phyloP scores from a whole-genome alignment of 2,329 filamentous ascomycete genomes.

The Calonectria hongkongensis region DNA sequence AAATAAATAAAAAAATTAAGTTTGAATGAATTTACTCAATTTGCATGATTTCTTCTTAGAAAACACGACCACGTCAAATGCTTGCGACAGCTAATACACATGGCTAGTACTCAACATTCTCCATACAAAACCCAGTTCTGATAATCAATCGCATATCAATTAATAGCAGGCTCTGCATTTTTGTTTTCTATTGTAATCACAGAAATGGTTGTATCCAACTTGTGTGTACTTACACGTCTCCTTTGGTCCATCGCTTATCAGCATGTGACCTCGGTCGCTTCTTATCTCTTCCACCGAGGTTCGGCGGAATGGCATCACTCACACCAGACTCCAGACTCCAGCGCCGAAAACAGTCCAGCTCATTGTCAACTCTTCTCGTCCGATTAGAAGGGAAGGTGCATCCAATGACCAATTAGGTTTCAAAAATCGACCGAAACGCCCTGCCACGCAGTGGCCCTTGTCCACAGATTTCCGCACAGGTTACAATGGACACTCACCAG shows the following conservation, averaged over 20 bases:
- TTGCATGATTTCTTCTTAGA: no score
- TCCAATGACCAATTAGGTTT: background rate
- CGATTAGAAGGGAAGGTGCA: background rate
- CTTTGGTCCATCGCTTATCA: background rate
- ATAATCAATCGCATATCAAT: background rate
- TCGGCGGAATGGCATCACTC: background rate
- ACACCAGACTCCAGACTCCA: background rate
- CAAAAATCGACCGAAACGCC: no score
- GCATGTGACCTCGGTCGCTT: conserved; percentile 2
- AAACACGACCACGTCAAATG: no score
- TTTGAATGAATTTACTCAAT: no score
- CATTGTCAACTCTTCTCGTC: background rate
- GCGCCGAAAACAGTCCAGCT: background rate
- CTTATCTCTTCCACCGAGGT: conserved; percentile 18
- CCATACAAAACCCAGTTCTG: background rate
- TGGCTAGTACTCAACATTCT: no score
- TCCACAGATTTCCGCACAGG: background rate
- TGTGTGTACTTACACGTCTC: no score
- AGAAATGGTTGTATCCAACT: no score
- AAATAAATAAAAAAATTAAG: no score
- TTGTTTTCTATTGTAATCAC: no score
- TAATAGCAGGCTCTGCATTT: background rate
- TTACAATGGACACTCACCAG: background rate
- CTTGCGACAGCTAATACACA: background rate
- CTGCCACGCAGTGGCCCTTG: no score